Evolutionary conservation across 1,284 basidiomycete genomes (phyloP).

Genomic region (Tetrapyrgos nigripes): DNA sequence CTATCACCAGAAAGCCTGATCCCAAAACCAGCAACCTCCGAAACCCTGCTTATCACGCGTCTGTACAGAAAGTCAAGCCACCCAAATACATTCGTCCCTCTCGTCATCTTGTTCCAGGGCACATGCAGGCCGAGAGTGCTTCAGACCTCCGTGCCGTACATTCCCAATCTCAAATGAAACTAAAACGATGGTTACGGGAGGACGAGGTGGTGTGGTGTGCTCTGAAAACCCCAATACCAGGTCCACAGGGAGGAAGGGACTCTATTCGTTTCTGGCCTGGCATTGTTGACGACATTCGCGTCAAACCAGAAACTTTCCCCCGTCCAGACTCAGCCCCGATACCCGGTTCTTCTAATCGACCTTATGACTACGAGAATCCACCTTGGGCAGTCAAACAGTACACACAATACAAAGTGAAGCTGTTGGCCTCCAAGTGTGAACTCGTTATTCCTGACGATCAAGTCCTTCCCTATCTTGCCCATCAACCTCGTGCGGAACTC

Average conservation of each 20-base stretch:
- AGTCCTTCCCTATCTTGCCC: constrained; percentile 75
- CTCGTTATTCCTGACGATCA: constrained; percentile 55
- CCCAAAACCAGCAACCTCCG: constrained; percentile 17
- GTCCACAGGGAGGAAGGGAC: constrained; percentile 42
- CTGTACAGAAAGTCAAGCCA: constrained; percentile 51
- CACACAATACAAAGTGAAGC: constrained; percentile 64
- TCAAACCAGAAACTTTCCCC: constrained; percentile 32
- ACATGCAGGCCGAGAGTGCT: constrained; percentile 64
- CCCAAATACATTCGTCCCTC: constrained; percentile 47
- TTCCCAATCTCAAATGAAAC: constrained; percentile 38
- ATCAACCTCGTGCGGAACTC: constrained; percentile 57
- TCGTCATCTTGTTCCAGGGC: constrained; percentile 46
- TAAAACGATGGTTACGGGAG: constrained; percentile 65
- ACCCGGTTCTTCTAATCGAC: background rate
- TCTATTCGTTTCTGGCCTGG: constrained; percentile 76
- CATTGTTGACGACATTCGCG: constrained; percentile 57
- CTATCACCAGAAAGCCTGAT: background rate
- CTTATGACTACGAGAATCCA: constrained; percentile 18
- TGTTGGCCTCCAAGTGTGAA: constrained; percentile 60
- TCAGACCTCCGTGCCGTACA: constrained; percentile 62
- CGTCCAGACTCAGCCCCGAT: background rate
- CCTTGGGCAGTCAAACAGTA: constrained; percentile 67
- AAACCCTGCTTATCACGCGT: constrained; percentile 52
- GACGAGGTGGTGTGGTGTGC: constrained; percentile 80
- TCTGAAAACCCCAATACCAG: constrained; percentile 57